Evolutionary conservation across 2,329 filamentous ascomycete species (phyloP), one percentile per base, ranked within the genome.

Genomic region (Trichocomaceae sp.): DNA sequence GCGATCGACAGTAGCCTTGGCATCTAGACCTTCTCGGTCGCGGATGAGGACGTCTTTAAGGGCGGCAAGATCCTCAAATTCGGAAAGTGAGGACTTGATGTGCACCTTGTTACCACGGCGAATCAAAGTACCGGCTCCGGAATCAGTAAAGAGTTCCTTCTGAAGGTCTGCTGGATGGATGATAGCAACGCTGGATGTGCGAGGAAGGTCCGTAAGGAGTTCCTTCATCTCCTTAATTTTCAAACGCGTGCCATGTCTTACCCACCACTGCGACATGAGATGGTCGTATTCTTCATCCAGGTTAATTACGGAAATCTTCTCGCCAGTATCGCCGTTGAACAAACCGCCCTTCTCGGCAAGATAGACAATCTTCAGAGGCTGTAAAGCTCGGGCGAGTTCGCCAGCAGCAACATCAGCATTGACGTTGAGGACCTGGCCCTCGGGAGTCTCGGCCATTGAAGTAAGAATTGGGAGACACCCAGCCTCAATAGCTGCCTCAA

Each of bases 221-320:
- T 95, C 90, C 79, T 96, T 95, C 75, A 95, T 95, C 76, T 99
- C 90, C 75, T 88, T 89, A 72, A 99, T 97, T 84, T 99, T 99
- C 61, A 97, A 80, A 59, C 91, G 83, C 37, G 92, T 97, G 59
- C 93, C 93, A 69, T 93, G 95, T 67, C 89, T 85, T 72, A 95
- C 93, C 93, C 92, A 99, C 63, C 88, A 84, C 75, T 96, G 90
- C 55, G 84, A 81, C 90, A 97, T 96, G 66, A 96, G 81, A 67
- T 88, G 81, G 57, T 95, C 90, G 66, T 88, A 97, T 75, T 99
- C 93, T 74, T 95, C 91, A 68, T 99, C 93, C 56, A 99, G 79
- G 75, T 97, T 97, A 75, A 97, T 97, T 57, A 87, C 88, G 5
- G 92, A 96, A 67, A 97, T 97, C 77, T 96, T 95, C 77, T 92